Base-by-base conservation (phyloP, 345 rosid species). In the Heritiera littoralis region DNA sequence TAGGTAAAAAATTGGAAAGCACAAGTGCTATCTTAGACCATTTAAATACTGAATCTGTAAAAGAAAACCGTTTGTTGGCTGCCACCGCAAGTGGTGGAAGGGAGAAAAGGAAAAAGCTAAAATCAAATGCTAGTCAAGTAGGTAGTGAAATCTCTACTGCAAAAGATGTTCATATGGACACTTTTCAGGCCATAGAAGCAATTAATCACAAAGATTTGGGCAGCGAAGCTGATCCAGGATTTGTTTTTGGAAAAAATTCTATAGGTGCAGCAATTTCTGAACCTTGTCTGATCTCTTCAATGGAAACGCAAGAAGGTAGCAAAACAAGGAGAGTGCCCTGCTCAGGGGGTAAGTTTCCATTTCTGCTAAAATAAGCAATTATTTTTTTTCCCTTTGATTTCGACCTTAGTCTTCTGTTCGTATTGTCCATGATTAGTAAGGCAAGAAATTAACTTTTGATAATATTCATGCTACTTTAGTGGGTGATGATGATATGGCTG, bases 51-150 rank as follows among this genome's bases (percentile, higher is more conserved):
- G 41, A 18, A 52, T 28, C 32, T 59, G 72, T 71, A 66, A 60
- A 78, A 59, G 66, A 32, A 69, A 69, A 23, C n/a, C 58, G 4
- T 23, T 70, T 30, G 20, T 49, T 9, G 14, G 17, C 20, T 2
- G 74, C 59, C 43, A 8, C 14, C 28, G 74, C 20, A 1, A 70
- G 43, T 9, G 85, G 78, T 66, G 85, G 61, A 40, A 83, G 77
- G 43, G 73, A 23, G 81, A 88, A 78, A 78, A 77, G 79, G 72
- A 87, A 79, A 81, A 82, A 69, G 77, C 81, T 85, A 79, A 59
- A 81, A 10, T 23, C 79, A 72, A 41, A 82, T 79, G 48, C n/a
- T 45, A 64, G 58, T 82, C 80, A 74, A 72, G 85, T 68, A 59
- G 76, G 35, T 71, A 72, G 78, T 65, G 75, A 32, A 41, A 72